A percentile compares a stretch with the other conserved stretches of the same genome.
These are phyloP conservation scores for Chaetomidium leptoderma DNA, from an alignment of 495 filamentous ascomycete genomes.

Conservation along the genomic window DNA sequence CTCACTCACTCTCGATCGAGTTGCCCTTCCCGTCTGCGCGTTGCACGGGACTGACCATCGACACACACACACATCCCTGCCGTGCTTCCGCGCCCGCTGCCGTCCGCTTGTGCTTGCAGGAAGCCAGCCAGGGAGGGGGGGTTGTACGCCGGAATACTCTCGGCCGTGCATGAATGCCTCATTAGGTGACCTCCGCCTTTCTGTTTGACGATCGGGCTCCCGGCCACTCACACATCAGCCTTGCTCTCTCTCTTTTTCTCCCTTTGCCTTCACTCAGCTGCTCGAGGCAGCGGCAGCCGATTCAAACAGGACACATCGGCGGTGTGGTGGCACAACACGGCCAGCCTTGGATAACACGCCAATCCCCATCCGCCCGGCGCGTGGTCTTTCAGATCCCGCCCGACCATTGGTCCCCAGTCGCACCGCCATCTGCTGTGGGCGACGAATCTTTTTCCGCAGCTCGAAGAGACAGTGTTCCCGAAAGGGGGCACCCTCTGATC, in stretches of 20 bases:
- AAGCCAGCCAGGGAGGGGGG: neutral
- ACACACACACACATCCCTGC: slow-evolving; percentile 6
- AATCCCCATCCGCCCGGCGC: slow-evolving; percentile 28
- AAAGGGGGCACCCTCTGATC: slow-evolving; percentile 22
- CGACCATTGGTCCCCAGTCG: slow-evolving; percentile 30
- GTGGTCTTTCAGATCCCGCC: slow-evolving; percentile 23
- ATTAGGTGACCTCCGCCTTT: slow-evolving; percentile 23
- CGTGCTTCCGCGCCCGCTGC: slow-evolving; percentile 11
- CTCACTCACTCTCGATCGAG: neutral
- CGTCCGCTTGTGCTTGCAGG: slow-evolving; percentile 23
- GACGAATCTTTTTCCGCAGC: slow-evolving; percentile 27
- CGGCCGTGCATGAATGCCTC: slow-evolving; percentile 34
- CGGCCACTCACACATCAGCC: slow-evolving; percentile 25
- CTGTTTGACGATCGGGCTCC: slow-evolving; percentile 27
- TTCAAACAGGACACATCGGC: slow-evolving; percentile 24
- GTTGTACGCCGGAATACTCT: slow-evolving; percentile 21
- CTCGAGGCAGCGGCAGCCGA: slow-evolving; percentile 16
- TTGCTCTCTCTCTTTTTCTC: slow-evolving; percentile 1
- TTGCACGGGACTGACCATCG: neutral
- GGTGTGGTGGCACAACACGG: slow-evolving; percentile 33
- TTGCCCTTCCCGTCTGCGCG: neutral
- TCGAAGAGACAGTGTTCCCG: slow-evolving; percentile 13
- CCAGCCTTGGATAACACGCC: slow-evolving; percentile 25
- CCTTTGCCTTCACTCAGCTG: slow-evolving; percentile 10
- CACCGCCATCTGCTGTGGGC: slow-evolving; percentile 21